Evolutionary conservation across 1,284 basidiomycete genomes (phyloP).

Genomic region (Ceratobasidium sp.): DNA sequence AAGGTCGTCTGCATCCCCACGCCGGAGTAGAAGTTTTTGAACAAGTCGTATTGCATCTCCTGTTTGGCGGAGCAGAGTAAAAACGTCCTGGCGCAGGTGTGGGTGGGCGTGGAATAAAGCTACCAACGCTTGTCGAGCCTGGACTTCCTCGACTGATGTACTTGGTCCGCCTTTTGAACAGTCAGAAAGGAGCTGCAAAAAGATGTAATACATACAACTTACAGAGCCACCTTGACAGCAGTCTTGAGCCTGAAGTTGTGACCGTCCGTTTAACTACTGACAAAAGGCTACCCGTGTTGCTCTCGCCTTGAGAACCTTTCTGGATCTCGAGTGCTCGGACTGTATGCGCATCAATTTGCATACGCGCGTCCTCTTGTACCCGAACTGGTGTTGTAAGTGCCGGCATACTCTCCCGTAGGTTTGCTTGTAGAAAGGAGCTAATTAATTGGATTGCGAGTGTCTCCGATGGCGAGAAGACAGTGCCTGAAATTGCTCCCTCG

Average conservation of each 20-base stretch:
- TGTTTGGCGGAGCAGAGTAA: constrained; percentile 68
- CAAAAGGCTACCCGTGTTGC: constrained; percentile 79
- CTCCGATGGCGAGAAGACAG: constrained; percentile 62
- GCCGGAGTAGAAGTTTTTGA: constrained; percentile 81
- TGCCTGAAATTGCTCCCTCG: not conserved
- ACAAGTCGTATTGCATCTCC: constrained; percentile 84
- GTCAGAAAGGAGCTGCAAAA: not conserved
- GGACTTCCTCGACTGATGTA: constrained; percentile 79
- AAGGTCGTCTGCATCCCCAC: constrained; percentile 78
- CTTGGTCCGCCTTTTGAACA: constrained; percentile 82
- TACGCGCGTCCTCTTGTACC: constrained; percentile 70
- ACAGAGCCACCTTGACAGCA: constrained; percentile 84
- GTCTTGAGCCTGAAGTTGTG: constrained; percentile 84
- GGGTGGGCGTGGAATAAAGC: constrained; percentile 75
- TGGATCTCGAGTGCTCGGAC: constrained; percentile 90
- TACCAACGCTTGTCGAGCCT: constrained; percentile 83
- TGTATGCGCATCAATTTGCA: constrained; percentile 94
- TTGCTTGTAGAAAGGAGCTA: constrained; percentile 75
- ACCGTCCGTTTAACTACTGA: constrained; percentile 83
- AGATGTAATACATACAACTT: constrained; percentile 52
- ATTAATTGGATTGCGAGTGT: constrained; percentile 74
- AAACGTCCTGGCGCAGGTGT: constrained; percentile 78
- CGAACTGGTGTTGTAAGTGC: constrained; percentile 70
- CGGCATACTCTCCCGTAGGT: constrained; percentile 87
- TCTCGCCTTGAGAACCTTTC: constrained; percentile 81